Evolutionary conservation across 2,329 filamentous ascomycete genomes (phyloP), one percentile per base, ranked within the genome.

Genomic region (Claviceps fusiformis): DNA sequence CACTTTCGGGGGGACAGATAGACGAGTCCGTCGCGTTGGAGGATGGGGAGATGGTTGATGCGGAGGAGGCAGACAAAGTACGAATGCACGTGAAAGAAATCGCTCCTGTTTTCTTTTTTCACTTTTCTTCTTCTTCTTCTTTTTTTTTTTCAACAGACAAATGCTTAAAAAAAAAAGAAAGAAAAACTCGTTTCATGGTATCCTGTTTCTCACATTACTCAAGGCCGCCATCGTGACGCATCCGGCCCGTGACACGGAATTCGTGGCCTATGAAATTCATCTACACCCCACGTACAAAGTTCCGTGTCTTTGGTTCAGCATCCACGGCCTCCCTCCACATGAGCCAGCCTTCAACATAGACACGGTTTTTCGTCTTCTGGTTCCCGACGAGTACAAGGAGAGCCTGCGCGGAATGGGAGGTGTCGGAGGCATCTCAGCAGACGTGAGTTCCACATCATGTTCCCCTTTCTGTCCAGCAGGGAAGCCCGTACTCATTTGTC

Each of bases 271-370:
- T 71, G 84, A 89, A 67, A 81, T 91, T 62, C 78, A 88, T 63
- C 75, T 87, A 58, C 88, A 89, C 62, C 81, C 84, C 55, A 87
- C 83, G 55, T 92, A 91, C 70, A 78, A 78, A 58, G 80, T 85
- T 49, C 87, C 87, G 9, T 86, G 87, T 57, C 75, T 91, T 55
- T 91, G 87, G 80, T 89, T 92, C 72, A 80, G 74, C 54, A 69
- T 89, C 62, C 78, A 81, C 60, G 76, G 78, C 57, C 70, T 82
- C 56, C 76, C 79, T 19, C 69, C 73, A 50, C 74, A 75, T 56
- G 80, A 83, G 59, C 71, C 75, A 44, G 70, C 80, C 13, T 76
- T 84, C 63, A 76, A 79, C 62, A 73, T 89, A 61, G 83, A 89
- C 58, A 80, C 80, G 4, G 80, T 90, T 59, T 89, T 89, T 67